Conservation (phyloP, 2,329 filamentous ascomycete genomes). For the Alternaria viburni region DNA sequence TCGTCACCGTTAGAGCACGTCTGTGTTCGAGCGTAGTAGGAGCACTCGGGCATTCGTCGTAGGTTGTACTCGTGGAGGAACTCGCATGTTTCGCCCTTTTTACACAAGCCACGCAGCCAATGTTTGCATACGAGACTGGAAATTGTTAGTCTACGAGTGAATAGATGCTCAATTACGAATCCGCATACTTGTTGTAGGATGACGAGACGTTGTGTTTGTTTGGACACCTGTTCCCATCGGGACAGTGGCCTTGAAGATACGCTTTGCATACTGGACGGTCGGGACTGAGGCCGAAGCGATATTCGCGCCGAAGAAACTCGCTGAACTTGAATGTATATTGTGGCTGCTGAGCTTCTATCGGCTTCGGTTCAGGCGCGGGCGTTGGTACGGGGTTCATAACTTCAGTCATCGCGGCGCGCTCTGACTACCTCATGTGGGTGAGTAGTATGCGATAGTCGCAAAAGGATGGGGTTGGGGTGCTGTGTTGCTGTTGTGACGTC, state of each 20-base stretch:
- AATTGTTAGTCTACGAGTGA: conserved; percentile 11
- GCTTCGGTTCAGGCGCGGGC: conserved; percentile 31
- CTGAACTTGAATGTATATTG: conserved; percentile 80
- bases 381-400: conserved; percentile 31
- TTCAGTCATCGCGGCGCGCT: conserved; percentile 33
- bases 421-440: background rate
- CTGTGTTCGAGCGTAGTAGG: conserved; percentile 90
- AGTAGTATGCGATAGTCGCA: background rate
- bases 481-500: background rate
- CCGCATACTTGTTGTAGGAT: conserved; percentile 68
- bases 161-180: background rate
- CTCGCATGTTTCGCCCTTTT: conserved; percentile 96
- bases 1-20: conserved; percentile 98
- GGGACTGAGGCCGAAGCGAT: conserved; percentile 81
- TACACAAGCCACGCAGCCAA: conserved; percentile 95
- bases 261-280: conserved; percentile 77
- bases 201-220: conserved; percentile 74
- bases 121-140: conserved; percentile 90
- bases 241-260: conserved; percentile 85
- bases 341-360: conserved; percentile 33
- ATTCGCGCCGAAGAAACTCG: conserved; percentile 81
- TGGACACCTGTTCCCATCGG: conserved; percentile 80
- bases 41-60: conserved; percentile 97
- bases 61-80: conserved; percentile 99
- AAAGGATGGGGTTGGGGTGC: background rate